Conservation (phyloP, 2,329 filamentous ascomycete species). For the Pseudogymnoascus sp. region DNA sequence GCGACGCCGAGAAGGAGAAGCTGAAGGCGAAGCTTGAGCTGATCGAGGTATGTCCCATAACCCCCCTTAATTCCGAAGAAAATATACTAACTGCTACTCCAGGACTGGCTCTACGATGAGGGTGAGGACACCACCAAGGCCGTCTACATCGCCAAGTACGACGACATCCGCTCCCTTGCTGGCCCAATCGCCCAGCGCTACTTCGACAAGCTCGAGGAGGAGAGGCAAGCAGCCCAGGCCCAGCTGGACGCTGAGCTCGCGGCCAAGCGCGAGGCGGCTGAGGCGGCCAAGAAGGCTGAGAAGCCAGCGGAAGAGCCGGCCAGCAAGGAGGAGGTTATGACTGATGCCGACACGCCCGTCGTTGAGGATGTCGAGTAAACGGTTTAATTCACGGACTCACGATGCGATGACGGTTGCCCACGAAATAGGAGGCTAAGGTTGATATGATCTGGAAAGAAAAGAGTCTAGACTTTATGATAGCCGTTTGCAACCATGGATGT, state of each 20-base stretch:
- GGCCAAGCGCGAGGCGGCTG: conserved; percentile 43
- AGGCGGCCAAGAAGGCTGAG: conserved; percentile 43
- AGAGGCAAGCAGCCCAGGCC: conserved; percentile 71
- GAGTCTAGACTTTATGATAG: background rate
- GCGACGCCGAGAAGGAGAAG: conserved; percentile 84
- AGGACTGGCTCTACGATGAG: conserved; percentile 99
- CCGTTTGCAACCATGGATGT: conserved; percentile 8
- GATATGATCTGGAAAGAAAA: background rate
- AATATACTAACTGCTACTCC: conserved; percentile 19
- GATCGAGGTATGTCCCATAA: conserved; percentile 64
- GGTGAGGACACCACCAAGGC: conserved; percentile 92
- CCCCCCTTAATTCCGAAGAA: background rate
- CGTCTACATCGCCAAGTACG: conserved; percentile 88
- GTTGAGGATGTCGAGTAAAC: conserved; percentile 33
- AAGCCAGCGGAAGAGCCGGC: conserved; percentile 33
- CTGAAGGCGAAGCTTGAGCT: conserved; percentile 75
- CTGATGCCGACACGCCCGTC: conserved; percentile 49
- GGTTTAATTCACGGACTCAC: conserved; percentile 6
- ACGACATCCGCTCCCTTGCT: conserved; percentile 84
- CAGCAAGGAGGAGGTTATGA: conserved; percentile 53
- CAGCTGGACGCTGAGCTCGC: conserved; percentile 69
- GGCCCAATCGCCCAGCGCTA: conserved; percentile 90
- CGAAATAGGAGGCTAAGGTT: background rate
- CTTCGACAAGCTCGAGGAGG: conserved; percentile 86
- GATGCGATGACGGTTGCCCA: conserved; percentile 9